phyloP scores from a whole-genome alignment of 192 early-diverging fungal genomes.

The Podochytrium sp. region DNA sequence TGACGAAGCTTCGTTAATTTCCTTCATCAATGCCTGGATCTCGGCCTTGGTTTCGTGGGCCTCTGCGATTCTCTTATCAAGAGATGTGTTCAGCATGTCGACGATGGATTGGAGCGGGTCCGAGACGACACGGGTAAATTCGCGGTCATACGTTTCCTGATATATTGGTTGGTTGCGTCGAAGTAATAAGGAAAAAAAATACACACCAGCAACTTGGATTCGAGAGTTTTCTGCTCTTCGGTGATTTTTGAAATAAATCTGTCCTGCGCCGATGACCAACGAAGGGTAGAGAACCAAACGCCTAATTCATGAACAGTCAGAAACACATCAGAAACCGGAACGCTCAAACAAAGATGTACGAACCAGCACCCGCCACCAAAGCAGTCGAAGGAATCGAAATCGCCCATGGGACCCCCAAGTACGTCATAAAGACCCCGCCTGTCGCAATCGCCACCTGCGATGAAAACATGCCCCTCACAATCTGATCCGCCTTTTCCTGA shows the following conservation, averaged over 20 bases:
- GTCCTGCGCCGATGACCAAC: conserved; percentile 33
- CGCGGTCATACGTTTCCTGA: conserved; percentile 40
- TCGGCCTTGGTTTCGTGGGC: conserved; percentile 14
- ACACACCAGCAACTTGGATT: conserved; percentile 36
- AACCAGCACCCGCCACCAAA: conserved; percentile 27
- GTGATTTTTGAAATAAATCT: conserved; percentile 38
- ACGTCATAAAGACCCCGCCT: conserved; percentile 32
- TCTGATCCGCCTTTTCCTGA: conserved; percentile 33
- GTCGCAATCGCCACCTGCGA: conserved; percentile 33
- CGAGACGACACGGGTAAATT: conserved; percentile 42
- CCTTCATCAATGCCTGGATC: conserved; percentile 21
- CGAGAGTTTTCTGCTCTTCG: conserved; percentile 39
- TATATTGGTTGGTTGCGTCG: not conserved
- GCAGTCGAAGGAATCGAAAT: conserved; percentile 38
- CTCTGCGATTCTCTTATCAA: conserved; percentile 23
- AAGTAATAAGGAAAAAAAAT: not conserved
- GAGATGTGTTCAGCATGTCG: conserved; percentile 33
- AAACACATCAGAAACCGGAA: not conserved
- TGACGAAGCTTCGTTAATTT: not conserved
- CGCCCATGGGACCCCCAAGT: conserved; percentile 45
- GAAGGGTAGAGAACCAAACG: conserved; percentile 34
- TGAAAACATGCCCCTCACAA: conserved; percentile 36
- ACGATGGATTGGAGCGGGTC: conserved; percentile 37
- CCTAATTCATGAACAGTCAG: conserved; percentile 15
- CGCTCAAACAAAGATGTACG: not conserved